Base-by-base conservation (phyloP, 768 basidiomycete genomes). In the Russula abietina region DNA sequence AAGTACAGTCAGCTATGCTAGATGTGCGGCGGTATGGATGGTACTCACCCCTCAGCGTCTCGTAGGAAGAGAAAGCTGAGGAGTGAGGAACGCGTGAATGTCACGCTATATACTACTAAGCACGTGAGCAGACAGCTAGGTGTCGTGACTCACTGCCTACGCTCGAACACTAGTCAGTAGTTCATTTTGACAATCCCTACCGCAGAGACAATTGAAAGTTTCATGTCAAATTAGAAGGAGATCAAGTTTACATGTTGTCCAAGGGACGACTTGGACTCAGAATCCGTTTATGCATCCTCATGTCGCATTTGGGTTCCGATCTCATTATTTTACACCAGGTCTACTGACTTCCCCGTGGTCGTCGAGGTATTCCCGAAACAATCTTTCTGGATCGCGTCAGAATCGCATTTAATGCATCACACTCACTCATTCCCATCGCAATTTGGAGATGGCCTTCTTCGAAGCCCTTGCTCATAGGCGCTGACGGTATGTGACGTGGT, bases 391-490 rank as follows among this genome's bases (percentile, higher is more conserved):
- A 11, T 53, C 7, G 24, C 12, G 12, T 45, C 9, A n/a, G 50
- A 57, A 28, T 51, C 32, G 33, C 57, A 53, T 46, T 49, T 56
- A 2, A 62, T 57, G 55, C 61, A 62, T 39, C 38, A 57, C 52
- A 43, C 49, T 16, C 61, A 26, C n/a, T n/a, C n/a, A n/a, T 43
- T 62, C 45, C 11, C 50, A 62, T 55, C 50, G 49, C 30, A 57
- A 57, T n/a, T 16, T 52, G 28, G 50, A 62, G 22, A 19, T 36
- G 33, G 39, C 55, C 24, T 62, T 62, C 50, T 55, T 62, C 26
- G 30, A 24, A 3, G 55, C 61, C 45, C 43, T 62, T 33, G 33
- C 32, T 6, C 48, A 62, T n/a, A 62, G 61, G n/a, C n/a, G 61
- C 61, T 43, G 22, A 43, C 28, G 61, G 61, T 62, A 62, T 10